Percentiles rank a stretch among this genome's conserved stretches.
These are phyloP conservation scores for Chamaecrista fasciculata DNA, from an alignment of 306 rosid genomes.

Conservation along the genomic window DNA sequence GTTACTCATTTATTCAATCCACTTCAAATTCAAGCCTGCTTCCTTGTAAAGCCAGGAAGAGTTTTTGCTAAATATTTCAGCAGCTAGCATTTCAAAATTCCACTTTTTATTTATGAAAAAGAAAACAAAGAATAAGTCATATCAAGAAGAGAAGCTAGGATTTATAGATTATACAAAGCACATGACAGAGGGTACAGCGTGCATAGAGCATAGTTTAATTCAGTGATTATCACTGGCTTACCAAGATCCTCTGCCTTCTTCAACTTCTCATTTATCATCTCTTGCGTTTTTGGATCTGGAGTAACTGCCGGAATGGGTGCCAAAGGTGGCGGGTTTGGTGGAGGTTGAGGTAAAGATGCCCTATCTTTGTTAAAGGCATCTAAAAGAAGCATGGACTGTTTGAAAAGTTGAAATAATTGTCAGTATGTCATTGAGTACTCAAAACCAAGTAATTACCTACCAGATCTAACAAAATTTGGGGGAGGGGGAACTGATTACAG, in stretches of 20 bases:
- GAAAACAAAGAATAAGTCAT: not conserved
- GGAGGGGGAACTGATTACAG: not conserved
- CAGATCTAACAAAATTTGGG: slow-evolving; percentile 9
- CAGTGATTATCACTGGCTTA: slow-evolving; percentile 34
- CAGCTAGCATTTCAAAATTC: not conserved
- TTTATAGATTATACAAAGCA: not conserved
- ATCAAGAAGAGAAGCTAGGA: not conserved
- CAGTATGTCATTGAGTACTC: slow-evolving; percentile 14
- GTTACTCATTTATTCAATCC: not conserved
- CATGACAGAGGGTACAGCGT: not conserved
- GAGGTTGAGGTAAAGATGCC: slow-evolving; percentile 92
- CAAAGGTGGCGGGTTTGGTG: slow-evolving; percentile 86
- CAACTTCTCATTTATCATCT: slow-evolving; percentile 97
- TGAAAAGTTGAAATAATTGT: slow-evolving; percentile 15
- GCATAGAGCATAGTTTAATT: slow-evolving; percentile 5
- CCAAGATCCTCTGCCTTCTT: slow-evolving; percentile 99
- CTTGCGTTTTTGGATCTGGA: slow-evolving; percentile 91
- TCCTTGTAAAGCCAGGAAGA: not conserved
- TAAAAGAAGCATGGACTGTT: slow-evolving; percentile 85
- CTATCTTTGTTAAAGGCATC: slow-evolving; percentile 98
- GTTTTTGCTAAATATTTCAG: not conserved
- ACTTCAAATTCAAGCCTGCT: not conserved
- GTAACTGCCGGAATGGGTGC: slow-evolving; percentile 80
- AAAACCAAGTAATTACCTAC: not conserved
- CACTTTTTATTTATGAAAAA: not conserved